These are phyloP conservation scores for Penicillium hordei DNA, from an alignment of 2,329 filamentous ascomycete genomes.

Conservation along the genomic window DNA sequence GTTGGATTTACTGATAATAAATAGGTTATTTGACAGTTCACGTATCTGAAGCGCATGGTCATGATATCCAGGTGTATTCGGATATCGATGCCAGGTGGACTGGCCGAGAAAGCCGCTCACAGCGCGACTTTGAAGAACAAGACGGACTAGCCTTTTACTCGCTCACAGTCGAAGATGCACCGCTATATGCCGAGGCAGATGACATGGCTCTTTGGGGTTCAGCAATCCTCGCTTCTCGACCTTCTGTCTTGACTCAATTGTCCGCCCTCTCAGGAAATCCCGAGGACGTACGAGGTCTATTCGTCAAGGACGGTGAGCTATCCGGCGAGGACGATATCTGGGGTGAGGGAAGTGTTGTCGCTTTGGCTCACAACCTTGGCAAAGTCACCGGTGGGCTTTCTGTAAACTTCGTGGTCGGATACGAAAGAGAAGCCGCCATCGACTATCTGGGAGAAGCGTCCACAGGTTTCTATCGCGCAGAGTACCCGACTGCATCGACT, in stretches of 20 bases:
- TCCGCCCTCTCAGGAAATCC: slow-evolving; percentile 34
- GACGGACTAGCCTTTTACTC: slow-evolving; percentile 33
- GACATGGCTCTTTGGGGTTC: slow-evolving; percentile 48
- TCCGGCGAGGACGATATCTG: slow-evolving; percentile 26
- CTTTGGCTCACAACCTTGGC: slow-evolving; percentile 7
- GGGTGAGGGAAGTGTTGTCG: slow-evolving; percentile 34
- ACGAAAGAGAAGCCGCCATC: too few species aligned
- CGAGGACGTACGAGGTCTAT: slow-evolving; percentile 31
- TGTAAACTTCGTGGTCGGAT: too few species aligned
- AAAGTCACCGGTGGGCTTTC: too few species aligned
- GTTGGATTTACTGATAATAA: slow-evolving; percentile 6
- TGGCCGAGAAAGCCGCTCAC: slow-evolving; percentile 32
- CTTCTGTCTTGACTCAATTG: slow-evolving; percentile 26
- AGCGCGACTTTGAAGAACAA: slow-evolving; percentile 25
- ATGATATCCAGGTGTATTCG: slow-evolving; percentile 43
- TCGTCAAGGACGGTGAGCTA: slow-evolving; percentile 35
- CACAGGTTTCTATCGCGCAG: too few species aligned
- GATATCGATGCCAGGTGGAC: slow-evolving; percentile 48
- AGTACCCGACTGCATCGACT: too few species aligned
- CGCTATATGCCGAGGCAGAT: slow-evolving; percentile 35
- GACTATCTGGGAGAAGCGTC: too few species aligned
- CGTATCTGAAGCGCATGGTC: slow-evolving; percentile 23
- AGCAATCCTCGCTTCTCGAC: slow-evolving; percentile 41
- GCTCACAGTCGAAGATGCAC: slow-evolving; percentile 33
- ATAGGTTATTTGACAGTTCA: slow-evolving; percentile 44